Conservation (phyloP, 164 flowering plant species). For the Liquidambar formosana region DNA sequence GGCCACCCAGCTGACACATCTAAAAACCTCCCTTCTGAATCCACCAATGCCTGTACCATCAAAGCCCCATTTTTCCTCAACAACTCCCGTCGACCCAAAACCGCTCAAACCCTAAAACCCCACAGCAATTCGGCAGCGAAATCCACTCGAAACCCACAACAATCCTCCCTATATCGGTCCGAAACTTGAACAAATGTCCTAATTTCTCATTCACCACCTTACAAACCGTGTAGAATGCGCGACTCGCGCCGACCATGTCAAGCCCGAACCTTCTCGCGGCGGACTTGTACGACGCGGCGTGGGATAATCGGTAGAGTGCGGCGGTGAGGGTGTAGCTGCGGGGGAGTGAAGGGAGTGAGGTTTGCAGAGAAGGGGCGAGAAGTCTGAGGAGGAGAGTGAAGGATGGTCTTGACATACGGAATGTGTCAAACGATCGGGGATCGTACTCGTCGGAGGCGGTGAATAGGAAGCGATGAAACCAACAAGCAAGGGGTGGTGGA, state of each 20-base stretch:
- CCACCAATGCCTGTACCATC: constrained; percentile 75
- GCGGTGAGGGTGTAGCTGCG: constrained; percentile 51
- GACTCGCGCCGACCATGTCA: constrained; percentile 47
- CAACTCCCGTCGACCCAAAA: constrained; percentile 42
- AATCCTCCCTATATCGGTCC: constrained; percentile 34
- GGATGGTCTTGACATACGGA: constrained; percentile 58
- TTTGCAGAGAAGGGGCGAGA: constrained; percentile 36
- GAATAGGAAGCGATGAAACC: constrained; percentile 60
- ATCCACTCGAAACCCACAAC: constrained; percentile 52
- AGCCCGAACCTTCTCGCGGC: constrained; percentile 58
- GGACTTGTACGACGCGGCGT: constrained; percentile 52
- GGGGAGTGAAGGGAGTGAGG: constrained; percentile 22
- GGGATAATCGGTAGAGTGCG: constrained; percentile 65
- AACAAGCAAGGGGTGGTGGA: constrained; percentile 17
- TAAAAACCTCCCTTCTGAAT: constrained; percentile 73
- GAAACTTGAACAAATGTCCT: constrained; percentile 45
- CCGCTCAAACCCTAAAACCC: constrained; percentile 54
- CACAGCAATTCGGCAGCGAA: constrained; percentile 74
- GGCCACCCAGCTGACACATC: constrained; percentile 96
- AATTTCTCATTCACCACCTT: constrained; percentile 53
- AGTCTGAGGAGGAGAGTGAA: constrained; percentile 51
- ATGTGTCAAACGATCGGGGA: constrained; percentile 46
- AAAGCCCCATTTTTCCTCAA: constrained; percentile 48
- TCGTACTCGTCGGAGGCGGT: constrained; percentile 29
- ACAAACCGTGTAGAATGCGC: constrained; percentile 56